phyloP scores from a whole-genome alignment of 2,329 filamentous ascomycete species.

The Cladorrhinum sp. region DNA sequence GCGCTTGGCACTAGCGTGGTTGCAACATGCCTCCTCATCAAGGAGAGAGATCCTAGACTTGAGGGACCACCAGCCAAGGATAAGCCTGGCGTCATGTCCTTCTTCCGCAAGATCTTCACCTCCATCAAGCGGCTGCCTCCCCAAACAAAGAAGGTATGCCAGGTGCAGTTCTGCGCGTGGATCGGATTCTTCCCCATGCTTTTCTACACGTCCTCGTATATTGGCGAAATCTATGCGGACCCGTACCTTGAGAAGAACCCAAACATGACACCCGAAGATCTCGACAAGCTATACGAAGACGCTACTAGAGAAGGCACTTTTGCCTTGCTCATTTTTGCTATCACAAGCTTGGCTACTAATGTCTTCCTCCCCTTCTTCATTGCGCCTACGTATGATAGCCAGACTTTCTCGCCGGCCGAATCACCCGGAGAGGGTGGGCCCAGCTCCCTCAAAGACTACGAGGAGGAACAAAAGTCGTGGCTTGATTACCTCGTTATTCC shows the following conservation, averaged over 20 bases:
- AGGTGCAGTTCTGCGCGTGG: constrained; percentile 84
- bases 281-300: constrained; percentile 76
- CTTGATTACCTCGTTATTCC: constrained; percentile 69
- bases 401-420: constrained; percentile 32
- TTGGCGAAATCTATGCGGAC: constrained; percentile 88
- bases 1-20: constrained; percentile 66
- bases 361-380: constrained; percentile 83
- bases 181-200: constrained; percentile 94
- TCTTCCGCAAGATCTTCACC: constrained; percentile 74
- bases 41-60: constrained; percentile 75
- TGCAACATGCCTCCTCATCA: constrained; percentile 66
- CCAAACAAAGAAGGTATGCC: constrained; percentile 78
- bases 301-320: constrained; percentile 86
- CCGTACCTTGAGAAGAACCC: constrained; percentile 75
- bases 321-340: constrained; percentile 81
- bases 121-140: constrained; percentile 76
- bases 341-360: constrained; percentile 78
- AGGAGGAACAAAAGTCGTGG: constrained; percentile 39
- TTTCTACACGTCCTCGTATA: constrained; percentile 92
- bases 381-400: constrained; percentile 68
- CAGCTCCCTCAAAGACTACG: constrained; percentile 31
- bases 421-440: constrained; percentile 33
- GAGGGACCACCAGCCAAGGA: constrained; percentile 61
- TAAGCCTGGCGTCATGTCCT: constrained; percentile 66
- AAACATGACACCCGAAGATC: constrained; percentile 69